Conservation (phyloP, 2,329 filamentous ascomycete species). For the Rhytidhysteron rufulum region DNA sequence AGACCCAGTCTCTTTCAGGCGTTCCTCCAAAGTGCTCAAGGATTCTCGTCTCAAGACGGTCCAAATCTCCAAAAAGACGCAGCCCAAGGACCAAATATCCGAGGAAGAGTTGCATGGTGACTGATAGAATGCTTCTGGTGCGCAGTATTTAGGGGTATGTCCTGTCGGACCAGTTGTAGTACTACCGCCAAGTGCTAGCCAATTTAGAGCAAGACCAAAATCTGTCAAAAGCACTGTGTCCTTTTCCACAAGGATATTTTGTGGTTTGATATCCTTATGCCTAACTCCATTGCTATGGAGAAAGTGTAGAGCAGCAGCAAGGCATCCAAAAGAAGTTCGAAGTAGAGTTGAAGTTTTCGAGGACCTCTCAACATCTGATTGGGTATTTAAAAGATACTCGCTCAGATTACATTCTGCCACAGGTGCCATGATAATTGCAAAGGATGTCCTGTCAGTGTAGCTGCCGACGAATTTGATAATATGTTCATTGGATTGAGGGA, state of each 20-base stretch:
- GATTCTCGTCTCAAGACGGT: not conserved
- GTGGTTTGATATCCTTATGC: slow-evolving; percentile 22
- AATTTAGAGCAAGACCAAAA: slow-evolving; percentile 16
- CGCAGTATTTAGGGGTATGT: slow-evolving; percentile 5
- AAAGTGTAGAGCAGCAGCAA: slow-evolving; percentile 14
- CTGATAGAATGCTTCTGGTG: slow-evolving; percentile 7
- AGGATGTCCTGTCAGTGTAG: slow-evolving; percentile 22
- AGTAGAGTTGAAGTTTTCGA: not conserved
- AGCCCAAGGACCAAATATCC: slow-evolving; percentile 7
- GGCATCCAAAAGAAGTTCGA: slow-evolving; percentile 14
- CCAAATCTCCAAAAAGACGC: slow-evolving; percentile 5
- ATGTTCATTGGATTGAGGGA: slow-evolving; percentile 25
- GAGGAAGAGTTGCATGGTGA: not conserved
- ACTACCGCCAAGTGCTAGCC: slow-evolving; percentile 4
- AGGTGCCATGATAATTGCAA: slow-evolving; percentile 26
- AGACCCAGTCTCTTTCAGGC: not conserved
- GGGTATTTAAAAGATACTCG: slow-evolving; percentile 1
- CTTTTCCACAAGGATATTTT: slow-evolving; percentile 16
- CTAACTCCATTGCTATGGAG: slow-evolving; percentile 13
- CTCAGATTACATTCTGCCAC: slow-evolving; percentile 14
- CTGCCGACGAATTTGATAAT: slow-evolving; percentile 24
- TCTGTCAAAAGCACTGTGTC: slow-evolving; percentile 13
- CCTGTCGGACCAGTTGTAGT: slow-evolving; percentile 6
- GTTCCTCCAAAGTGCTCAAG: not conserved
- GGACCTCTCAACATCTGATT: not conserved